These are phyloP conservation scores for Speleostelium caveatum DNA, from an alignment of 78 protist genomes.

Conservation along the genomic window DNA sequence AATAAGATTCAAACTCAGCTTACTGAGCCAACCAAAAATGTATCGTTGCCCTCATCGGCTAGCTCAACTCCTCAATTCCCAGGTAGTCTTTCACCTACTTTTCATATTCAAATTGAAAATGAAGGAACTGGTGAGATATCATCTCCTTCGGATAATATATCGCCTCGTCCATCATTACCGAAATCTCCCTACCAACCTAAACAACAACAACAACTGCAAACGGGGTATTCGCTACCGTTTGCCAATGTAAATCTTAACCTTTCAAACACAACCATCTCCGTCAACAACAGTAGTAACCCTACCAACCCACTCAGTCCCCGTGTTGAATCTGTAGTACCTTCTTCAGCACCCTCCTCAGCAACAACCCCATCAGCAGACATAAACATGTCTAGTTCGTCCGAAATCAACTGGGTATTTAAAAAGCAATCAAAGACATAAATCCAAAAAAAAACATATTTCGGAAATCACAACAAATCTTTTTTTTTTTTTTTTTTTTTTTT, in stretches of 20 bases:
- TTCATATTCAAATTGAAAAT: too few relatives aligned
- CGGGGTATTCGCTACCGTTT: neutral
- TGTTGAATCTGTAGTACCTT: too few relatives aligned
- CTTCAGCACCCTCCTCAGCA: neutral
- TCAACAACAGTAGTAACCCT: neutral
- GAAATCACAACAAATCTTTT: too few relatives aligned
- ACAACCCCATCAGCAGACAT: neutral
- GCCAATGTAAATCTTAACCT: neutral
- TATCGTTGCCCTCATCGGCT: too few relatives aligned
- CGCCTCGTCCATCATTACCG: too few relatives aligned
- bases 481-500: too few relatives aligned
- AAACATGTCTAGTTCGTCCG: neutral
- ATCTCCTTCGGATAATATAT: neutral
- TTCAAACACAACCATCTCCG: neutral
- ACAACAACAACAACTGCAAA: constrained; percentile 19
- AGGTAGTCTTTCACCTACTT: too few relatives aligned
- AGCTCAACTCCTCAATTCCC: too few relatives aligned
- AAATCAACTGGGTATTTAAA: constrained; percentile 72
- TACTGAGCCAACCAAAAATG: too few relatives aligned
- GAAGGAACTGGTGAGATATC: neutral
- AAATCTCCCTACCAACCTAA: neutral
- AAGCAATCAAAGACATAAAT: too few relatives aligned
- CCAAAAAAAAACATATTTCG: too few relatives aligned
- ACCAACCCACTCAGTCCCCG: neutral
- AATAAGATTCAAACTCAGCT: too few relatives aligned